phyloP scores from a whole-genome alignment of 1,284 basidiomycete genomes.

The Pholiota adiposa region DNA sequence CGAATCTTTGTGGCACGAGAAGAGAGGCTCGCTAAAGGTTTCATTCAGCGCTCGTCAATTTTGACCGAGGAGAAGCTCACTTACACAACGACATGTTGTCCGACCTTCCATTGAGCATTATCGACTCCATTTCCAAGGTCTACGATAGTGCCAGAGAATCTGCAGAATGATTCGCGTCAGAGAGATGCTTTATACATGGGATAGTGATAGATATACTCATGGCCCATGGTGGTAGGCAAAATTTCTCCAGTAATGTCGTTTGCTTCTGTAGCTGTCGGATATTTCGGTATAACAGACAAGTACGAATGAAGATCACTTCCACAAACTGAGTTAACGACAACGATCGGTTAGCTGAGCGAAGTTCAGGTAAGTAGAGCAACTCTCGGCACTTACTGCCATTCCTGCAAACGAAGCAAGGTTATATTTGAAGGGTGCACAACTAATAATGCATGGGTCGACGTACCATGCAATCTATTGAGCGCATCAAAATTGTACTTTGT shows the following conservation, averaged over 20 bases:
- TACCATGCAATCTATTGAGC: conserved; percentile 30
- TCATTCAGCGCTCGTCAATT: neutral
- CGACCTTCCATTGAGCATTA: conserved; percentile 27
- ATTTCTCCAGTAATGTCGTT: conserved; percentile 34
- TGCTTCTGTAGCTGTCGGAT: conserved; percentile 26
- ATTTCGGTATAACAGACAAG: conserved; percentile 21
- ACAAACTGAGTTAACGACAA: conserved; percentile 26
- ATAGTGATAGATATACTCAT: conserved; percentile 28
- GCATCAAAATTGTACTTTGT: too few species aligned
- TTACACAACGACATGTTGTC: conserved; percentile 35
- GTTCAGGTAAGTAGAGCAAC: neutral
- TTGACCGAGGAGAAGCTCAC: neutral
- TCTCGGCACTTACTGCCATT: conserved; percentile 30
- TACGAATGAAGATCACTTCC: conserved; percentile 38
- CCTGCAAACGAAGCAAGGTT: conserved; percentile 19
- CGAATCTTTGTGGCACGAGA: conserved; percentile 30
- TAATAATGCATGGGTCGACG: neutral
- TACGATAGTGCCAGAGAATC: conserved; percentile 37
- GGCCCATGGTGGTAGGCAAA: conserved; percentile 35
- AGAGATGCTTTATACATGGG: neutral
- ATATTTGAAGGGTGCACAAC: neutral
- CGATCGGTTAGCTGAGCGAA: neutral
- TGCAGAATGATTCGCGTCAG: conserved; percentile 6
- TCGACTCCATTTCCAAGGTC: conserved; percentile 33
- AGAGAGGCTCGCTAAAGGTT: conserved; percentile 32